Conservation (phyloP, 208 protist genomes). For the Leishmania amazonensis region DNA sequence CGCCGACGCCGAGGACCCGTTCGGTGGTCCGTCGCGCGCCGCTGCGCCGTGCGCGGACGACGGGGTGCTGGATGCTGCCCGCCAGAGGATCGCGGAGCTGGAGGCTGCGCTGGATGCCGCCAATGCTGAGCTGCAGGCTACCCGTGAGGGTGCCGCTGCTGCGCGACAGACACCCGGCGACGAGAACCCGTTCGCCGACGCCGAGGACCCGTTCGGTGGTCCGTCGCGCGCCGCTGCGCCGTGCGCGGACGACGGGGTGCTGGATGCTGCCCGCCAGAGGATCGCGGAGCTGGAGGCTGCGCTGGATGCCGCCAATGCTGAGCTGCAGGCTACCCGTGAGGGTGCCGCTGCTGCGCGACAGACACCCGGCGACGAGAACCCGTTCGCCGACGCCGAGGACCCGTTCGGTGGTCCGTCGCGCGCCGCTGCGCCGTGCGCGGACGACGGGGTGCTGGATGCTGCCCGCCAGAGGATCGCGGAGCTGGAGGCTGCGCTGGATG, state of each 20-base stretch:
- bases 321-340: background rate
- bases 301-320: constrained; percentile 12
- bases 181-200: constrained; percentile 25
- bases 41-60: background rate
- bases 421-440: background rate
- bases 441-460: constrained; percentile 13
- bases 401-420: constrained; percentile 1
- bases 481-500: constrained; percentile 21
- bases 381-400: constrained; percentile 20
- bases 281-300: constrained; percentile 18
- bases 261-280: constrained; percentile 17
- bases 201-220: constrained; percentile 14
- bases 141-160: constrained; percentile 12
- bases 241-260: constrained; percentile 6
- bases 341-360: background rate
- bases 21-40: background rate
- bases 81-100: constrained; percentile 22
- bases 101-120: constrained; percentile 6
- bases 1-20: constrained; percentile 18
- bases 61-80: constrained; percentile 15
- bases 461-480: constrained; percentile 17
- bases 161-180: background rate
- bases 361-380: constrained; percentile 1
- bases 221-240: background rate
- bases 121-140: constrained; percentile 5